Conservation (phyloP, 2,329 filamentous ascomycete species). For the Atkinsonella texensis region DNA sequence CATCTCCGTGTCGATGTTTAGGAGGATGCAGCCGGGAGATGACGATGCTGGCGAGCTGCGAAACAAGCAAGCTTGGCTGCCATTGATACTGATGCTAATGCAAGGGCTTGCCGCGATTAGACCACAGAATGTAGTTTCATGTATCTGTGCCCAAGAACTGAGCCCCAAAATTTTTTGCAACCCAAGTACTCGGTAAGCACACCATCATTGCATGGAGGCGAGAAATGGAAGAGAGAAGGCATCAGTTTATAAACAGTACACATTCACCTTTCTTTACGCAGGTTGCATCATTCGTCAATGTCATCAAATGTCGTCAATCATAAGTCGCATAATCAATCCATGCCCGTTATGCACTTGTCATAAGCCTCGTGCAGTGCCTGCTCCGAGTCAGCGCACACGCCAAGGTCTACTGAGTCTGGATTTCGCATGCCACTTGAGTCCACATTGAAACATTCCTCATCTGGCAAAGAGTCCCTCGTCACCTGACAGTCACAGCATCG, state of each 20-base stretch:
- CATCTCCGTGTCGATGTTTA: no score
- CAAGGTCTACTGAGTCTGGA: background rate
- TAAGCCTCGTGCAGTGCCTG: background rate
- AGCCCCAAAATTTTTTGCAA: background rate
- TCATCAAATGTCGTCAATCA: background rate
- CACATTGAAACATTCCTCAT: background rate
- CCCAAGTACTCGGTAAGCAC: background rate
- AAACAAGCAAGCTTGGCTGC: background rate
- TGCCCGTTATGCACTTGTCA: background rate
- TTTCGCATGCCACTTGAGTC: background rate
- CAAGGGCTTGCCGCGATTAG: no score
- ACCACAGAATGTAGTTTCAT: no score
- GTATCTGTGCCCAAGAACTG: background rate
- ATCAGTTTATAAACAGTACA: background rate
- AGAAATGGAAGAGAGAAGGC: background rate
- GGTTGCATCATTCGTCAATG: background rate
- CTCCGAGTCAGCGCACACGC: background rate
- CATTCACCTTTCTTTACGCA: background rate
- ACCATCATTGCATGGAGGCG: background rate
- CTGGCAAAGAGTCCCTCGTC: background rate
- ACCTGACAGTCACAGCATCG: background rate
- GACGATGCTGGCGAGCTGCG: no score
- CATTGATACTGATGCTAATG: background rate
- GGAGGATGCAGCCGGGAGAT: no score
- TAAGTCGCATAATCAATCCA: background rate